Percentiles rank a stretch among this genome's conserved stretches.
Evolutionary conservation across 768 basidiomycete species (phyloP).

Genomic region (Butyriboletus loyo): DNA sequence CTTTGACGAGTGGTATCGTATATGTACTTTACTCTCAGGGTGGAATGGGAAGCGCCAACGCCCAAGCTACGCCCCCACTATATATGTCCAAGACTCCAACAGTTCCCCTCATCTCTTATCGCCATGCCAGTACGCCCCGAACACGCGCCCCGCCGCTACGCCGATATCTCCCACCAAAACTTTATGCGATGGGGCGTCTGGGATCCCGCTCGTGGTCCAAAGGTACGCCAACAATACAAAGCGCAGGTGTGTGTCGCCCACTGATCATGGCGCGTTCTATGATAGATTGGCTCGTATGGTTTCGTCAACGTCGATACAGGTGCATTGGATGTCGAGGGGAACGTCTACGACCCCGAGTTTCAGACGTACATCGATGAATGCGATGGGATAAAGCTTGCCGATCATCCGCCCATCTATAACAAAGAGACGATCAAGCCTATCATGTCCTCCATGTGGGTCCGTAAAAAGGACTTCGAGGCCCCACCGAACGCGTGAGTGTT

Average conservation of each 20-base stretch:
- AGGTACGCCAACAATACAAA: background rate
- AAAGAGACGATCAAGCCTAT: background rate
- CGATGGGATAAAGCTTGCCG: slow-evolving; percentile 9
- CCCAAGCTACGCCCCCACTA: background rate
- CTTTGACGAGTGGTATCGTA: background rate
- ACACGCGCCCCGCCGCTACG: slow-evolving; percentile 8
- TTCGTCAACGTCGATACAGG: slow-evolving; percentile 26
- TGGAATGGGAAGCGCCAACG: background rate
- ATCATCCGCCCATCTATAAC: slow-evolving; percentile 12
- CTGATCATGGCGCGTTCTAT: background rate
- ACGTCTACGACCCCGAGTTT: slow-evolving; percentile 20
- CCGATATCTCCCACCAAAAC: slow-evolving; percentile 2
- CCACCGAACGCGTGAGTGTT: slow-evolving; percentile 7
- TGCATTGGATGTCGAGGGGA: slow-evolving; percentile 25
- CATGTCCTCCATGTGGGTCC: slow-evolving; percentile 5
- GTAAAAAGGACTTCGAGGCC: slow-evolving; percentile 11
- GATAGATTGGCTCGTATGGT: slow-evolving; percentile 23
- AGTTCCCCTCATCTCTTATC: no score
- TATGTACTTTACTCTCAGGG: background rate
- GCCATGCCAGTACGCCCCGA: background rate
- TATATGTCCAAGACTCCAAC: background rate
- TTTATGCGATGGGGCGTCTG: slow-evolving; percentile 6
- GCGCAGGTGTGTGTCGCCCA: background rate
- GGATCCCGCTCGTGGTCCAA: background rate
- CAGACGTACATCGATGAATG: slow-evolving; percentile 9